Base-by-base conservation (phyloP, 306 rosid genomes). In the Quercus berberidifolia region DNA sequence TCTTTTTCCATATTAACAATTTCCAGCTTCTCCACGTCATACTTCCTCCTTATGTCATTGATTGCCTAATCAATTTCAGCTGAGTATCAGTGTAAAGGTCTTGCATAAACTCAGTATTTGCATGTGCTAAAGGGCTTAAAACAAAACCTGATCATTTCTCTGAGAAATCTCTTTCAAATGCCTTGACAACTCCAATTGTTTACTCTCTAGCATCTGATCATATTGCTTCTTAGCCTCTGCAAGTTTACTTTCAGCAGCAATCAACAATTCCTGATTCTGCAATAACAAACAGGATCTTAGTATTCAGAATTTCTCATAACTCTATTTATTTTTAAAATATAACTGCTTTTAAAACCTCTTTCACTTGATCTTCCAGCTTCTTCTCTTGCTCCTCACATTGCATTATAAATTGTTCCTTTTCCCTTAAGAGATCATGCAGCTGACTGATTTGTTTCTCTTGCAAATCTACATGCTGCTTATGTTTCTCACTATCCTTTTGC, bases 151-250 rank as follows among this genome's bases (percentile, higher is more conserved):
- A 89, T 93, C 99, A 60, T 92, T 95, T 87, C 94, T 90, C 80
- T 80, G 97, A 74, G 98, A 95, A 80, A 95, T 89, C 68, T 95
- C 97, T 82, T 91, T 95, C 90, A 95, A 88, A 86, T 95, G 97
- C 89, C 87, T 90, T 41, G 97, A 93, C 80, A 95, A 74, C 70
- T 95, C 99, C 52, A 83, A 82, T 64, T 91, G 93, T 74, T 95
- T 89, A 81, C 79, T 87, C 77, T 95, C 98, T 74, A 89, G 86
- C 99, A 95, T 88, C 77, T 79, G 80, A 81, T 95, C 91, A 69
- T 89, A 90, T 77, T 95, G 92, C 82, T 89, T 91, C 83, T 81
- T 91, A 78, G 92, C 92, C 55, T 93, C 98, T 51, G 81, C 73
- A 58, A 91, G 93, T 83, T 84, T 92, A 79, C 82, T 87, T 89